Base-by-base conservation (phyloP, 1,139 yeast genomes). In the Candida mesenterica region DNA sequence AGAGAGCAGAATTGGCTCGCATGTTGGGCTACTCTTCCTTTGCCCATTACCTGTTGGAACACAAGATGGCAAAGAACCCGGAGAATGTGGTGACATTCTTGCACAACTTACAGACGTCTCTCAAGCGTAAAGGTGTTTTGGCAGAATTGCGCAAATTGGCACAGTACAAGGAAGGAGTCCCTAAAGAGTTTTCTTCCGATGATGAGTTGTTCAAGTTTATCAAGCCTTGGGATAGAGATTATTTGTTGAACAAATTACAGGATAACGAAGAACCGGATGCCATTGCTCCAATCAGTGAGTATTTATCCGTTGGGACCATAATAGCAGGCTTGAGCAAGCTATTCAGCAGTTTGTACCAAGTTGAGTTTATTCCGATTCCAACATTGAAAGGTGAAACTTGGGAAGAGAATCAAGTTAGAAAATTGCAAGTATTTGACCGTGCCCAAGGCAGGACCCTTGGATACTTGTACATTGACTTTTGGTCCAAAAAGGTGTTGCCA, bases 171-270 rank as follows among this genome's bases (percentile, higher is more conserved):
- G 55, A 59, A 18, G 55, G 53, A 7, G 28, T 10, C 6, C 44
- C 50, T 4, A 35, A 24, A 12, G 28, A 20, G 10, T 26, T 31
- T 7, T 7, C 16, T 4, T 10, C 65, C 2, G 65, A 67, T 46
- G 65, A 55, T 19, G 72, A 72, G 13, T 58, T 79, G 4, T 57
- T 77, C 3, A 58, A 59, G 13, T 57, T 62, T 13, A 68, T 88
- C 24, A 76, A 80, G 43, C 95, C 96, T 1, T 92, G 98, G 98
- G 98, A 92, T 57, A 72, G 96, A 40, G 96, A 89, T 46, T 90
- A 75, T 55, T 72, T 82, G 40, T 48, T 64, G 17, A 40, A 41
- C 4, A 49, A 52, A 34, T 34, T 48, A 10, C 57, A 55, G 31
- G 33, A 42, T 2, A 32, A 28, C 7, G 30, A 38, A n/a, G 32